phyloP scores from a whole-genome alignment of 148 eudicot species.

The Rhododendron henanense region DNA sequence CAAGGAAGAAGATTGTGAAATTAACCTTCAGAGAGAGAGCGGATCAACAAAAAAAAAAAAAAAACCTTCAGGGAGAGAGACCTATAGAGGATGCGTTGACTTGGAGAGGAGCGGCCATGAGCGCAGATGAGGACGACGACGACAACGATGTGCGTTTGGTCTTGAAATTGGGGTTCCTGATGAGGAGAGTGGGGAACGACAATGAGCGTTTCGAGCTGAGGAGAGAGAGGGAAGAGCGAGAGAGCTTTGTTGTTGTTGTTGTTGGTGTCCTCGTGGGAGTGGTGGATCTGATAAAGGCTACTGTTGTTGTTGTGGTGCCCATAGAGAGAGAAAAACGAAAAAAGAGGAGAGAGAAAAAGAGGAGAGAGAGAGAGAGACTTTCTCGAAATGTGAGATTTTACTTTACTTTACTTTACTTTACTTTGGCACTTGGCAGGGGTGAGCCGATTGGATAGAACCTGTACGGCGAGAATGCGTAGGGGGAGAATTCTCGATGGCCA shows the following conservation, averaged over 20 bases:
- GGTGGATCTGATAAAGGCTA: not conserved
- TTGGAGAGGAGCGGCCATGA: constrained; percentile 10
- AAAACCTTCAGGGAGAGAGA: not conserved
- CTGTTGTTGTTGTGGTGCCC: not conserved
- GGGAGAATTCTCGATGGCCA: not conserved
- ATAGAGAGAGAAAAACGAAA: not conserved
- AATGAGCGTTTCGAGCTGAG: not conserved
- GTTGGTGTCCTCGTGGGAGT: not conserved
- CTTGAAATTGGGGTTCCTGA: constrained; percentile 5
- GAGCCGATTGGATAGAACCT: not conserved
- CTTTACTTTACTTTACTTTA: too few relatives aligned
- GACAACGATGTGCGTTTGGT: not conserved
- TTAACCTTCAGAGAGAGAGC: not conserved
- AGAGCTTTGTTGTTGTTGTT: not conserved
- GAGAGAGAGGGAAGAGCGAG: not conserved
- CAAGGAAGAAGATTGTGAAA: not conserved
- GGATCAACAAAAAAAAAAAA: not conserved
- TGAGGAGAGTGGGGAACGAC: not conserved
- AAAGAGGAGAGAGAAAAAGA: not conserved
- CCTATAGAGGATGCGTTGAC: constrained; percentile 27
- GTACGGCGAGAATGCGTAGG: not conserved
- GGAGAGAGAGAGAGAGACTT: not conserved
- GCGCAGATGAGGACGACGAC: not conserved
- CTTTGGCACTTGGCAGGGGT: too few relatives aligned
- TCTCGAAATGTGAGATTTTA: not conserved